Evolutionary conservation across 805 yeast genomes (phyloP), one percentile per base, ranked within the genome.

Genomic region (Wickerhamomyces sydowiorum): DNA sequence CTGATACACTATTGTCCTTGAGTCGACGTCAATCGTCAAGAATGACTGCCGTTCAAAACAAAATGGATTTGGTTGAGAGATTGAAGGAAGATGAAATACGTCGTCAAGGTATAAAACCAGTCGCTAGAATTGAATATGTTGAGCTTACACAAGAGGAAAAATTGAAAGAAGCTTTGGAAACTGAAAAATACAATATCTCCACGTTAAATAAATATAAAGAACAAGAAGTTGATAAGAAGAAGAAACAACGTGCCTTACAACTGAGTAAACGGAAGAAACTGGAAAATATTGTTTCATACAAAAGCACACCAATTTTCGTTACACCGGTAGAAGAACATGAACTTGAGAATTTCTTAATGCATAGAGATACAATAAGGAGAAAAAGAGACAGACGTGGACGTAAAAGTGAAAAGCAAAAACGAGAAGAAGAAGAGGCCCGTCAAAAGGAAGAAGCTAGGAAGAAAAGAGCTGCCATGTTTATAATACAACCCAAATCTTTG

Each of bases 171-270:
- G 98, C 99, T 1, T 67, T 80, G 36, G 84, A 82, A 51, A 93
- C 97, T 0, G 99, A 93, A 62, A 72, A 75, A 56, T 73, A 75
- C 35, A 93, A 93, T 60, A 66, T 79, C 2, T 67, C 77, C 22
- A 84, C 96, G 3, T 67, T 93, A 49, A 79, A 84, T 47, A 70
- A 75, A 53, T 93, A 86, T 57, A 78, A 82, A 52, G 95, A 90
- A 53, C 91, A 86, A 56, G 99, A 93, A 59, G 67, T 83, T 33
- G 81, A 78, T 37, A 82, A 87, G 53, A 88, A 87, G 58, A 81
- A 82, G 59, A 75, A 75, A 41, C 91, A 90, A 55, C 68, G 90
- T 42, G 87, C 83, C 36, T 64, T 85, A 45, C 77, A 86, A 60
- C 70, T 78, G 44, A 82, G 82, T 55, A 78, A 73, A 52, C 76